Evolutionary conservation across 495 filamentous ascomycete species (phyloP).

Genomic region (Talaromyces adpressus): DNA sequence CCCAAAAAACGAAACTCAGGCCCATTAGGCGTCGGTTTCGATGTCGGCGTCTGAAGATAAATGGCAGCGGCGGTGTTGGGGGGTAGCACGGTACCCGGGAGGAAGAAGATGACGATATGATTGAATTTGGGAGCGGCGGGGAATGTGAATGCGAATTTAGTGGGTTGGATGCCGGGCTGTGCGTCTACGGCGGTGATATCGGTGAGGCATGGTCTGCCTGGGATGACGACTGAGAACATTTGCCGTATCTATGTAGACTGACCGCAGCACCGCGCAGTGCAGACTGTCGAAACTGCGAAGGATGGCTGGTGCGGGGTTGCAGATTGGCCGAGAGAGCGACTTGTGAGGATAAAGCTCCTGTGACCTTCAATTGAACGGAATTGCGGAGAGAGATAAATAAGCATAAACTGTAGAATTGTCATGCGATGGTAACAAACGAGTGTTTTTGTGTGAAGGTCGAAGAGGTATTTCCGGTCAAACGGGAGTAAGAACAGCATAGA

Average conservation of each 20-base stretch:
- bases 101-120: constrained; percentile 83
- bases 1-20: constrained; percentile 74
- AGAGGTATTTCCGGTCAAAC: no score
- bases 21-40: constrained; percentile 18
- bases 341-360: neutral
- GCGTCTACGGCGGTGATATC: constrained; percentile 47
- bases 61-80: constrained; percentile 76
- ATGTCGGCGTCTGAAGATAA: constrained; percentile 64
- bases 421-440: neutral
- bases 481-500: neutral
- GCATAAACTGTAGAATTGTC: neutral
- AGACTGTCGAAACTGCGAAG: neutral
- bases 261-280: neutral
- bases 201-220: constrained; percentile 53
- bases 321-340: neutral
- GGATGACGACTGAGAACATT: constrained; percentile 53
- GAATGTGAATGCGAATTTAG: constrained; percentile 62
- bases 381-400: neutral
- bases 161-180: constrained; percentile 44
- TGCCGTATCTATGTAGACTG: neutral
- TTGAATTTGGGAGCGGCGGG: constrained; percentile 53
- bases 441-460: neutral
- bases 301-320: neutral
- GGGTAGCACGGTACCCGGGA: constrained; percentile 71
- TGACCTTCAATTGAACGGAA: neutral